Conservation (phyloP, 1,139 yeast species). For the Arxiozyma slooffiae region DNA sequence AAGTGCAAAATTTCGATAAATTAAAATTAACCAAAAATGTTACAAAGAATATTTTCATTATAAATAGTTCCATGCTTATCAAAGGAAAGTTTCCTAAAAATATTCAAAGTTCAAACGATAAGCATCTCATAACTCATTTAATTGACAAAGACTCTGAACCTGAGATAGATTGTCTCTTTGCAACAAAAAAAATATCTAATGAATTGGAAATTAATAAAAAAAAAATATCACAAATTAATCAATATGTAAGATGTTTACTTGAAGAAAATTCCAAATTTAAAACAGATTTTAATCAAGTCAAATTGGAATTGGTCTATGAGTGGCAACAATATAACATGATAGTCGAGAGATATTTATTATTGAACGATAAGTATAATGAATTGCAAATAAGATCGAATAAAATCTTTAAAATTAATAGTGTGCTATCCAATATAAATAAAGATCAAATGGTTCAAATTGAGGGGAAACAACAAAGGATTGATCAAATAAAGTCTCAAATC, state of each 20-base stretch:
- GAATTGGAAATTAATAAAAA: conserved; percentile 7
- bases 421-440: conserved; percentile 9
- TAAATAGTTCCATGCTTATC: background rate
- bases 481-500: conserved; percentile 6
- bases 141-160: too few species aligned
- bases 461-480: conserved; percentile 9
- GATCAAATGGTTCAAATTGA: background rate
- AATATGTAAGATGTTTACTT: conserved; percentile 1
- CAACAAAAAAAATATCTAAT: background rate
- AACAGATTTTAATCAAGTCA: conserved; percentile 31
- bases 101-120: background rate
- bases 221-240: conserved; percentile 1
- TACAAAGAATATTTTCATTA: background rate
- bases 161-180: background rate
- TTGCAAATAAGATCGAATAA: conserved; percentile 23
- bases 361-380: conserved; percentile 37
- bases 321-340: conserved; percentile 28
- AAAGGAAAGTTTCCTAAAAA: conserved; percentile 16
- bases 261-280: conserved; percentile 23
- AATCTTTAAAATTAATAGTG: conserved; percentile 1
- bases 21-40: background rate
- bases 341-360: conserved; percentile 34
- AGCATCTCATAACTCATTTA: too few species aligned
- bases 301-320: conserved; percentile 29
- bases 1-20: background rate